These are phyloP conservation scores for Chenopodium quinoa DNA, from an alignment of 148 eudicot species.

Conservation along the genomic window DNA sequence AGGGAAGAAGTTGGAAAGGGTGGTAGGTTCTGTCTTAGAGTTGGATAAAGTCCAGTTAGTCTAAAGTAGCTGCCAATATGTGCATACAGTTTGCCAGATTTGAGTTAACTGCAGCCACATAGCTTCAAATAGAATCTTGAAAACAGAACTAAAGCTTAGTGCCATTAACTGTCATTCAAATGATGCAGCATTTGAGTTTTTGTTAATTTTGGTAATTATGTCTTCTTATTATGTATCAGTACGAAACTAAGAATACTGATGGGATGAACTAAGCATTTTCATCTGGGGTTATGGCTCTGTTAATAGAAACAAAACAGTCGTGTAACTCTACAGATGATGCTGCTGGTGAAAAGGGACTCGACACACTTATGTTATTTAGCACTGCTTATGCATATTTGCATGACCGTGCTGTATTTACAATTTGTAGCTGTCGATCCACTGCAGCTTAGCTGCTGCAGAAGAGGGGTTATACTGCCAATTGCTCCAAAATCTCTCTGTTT, in stretches of 20 bases:
- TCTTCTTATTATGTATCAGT: too few relatives aligned
- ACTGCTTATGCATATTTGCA: neutral
- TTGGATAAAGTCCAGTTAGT: too few relatives aligned
- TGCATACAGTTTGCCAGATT: neutral
- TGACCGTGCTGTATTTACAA: neutral
- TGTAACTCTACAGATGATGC: too few relatives aligned
- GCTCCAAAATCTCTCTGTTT: neutral
- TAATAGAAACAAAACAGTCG: neutral
- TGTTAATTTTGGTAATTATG: too few relatives aligned
- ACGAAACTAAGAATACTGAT: neutral
- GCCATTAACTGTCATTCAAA: neutral
- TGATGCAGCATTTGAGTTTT: neutral
- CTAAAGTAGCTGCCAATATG: too few relatives aligned
- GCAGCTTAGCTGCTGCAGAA: neutral
- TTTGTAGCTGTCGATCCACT: neutral
- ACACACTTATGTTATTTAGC: too few relatives aligned
- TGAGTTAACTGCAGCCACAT: neutral
- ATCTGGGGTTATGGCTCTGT: neutral
- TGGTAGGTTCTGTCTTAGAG: neutral
- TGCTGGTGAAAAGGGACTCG: too few relatives aligned
- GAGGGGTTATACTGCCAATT: neutral
- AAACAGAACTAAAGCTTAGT: neutral
- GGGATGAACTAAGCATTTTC: neutral
- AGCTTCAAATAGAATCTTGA: neutral
- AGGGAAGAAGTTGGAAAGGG: neutral